Evolutionary conservation across 768 basidiomycete genomes (phyloP).

Genomic region (Postia placenta): DNA sequence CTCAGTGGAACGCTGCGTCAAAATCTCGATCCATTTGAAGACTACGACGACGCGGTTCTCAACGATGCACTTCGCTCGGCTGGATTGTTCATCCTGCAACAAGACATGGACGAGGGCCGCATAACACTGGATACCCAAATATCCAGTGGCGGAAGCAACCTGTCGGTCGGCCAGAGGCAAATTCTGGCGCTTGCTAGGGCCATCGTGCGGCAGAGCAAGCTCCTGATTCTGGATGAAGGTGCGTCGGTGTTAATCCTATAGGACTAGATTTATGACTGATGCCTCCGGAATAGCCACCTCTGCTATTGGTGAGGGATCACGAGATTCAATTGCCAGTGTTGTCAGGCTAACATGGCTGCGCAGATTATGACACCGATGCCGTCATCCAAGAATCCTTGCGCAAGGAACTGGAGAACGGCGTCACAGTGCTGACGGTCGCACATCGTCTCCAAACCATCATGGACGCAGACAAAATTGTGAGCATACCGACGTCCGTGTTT

Average conservation of each 20-base stretch:
- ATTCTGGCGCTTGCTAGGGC: constrained; percentile 56
- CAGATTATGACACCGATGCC: constrained; percentile 49
- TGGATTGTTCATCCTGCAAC: constrained; percentile 37
- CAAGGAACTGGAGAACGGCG: constrained; percentile 32
- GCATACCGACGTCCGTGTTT: background rate
- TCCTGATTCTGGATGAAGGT: constrained; percentile 49
- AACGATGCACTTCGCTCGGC: constrained; percentile 44
- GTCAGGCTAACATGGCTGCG: background rate
- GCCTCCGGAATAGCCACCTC: constrained; percentile 19
- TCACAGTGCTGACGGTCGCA: constrained; percentile 50
- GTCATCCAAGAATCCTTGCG: constrained; percentile 51
- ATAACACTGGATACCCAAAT: constrained; percentile 42
- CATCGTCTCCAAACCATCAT: constrained; percentile 51
- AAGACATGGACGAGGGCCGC: constrained; percentile 26
- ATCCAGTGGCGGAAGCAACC: constrained; percentile 37
- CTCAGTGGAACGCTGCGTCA: constrained; percentile 32
- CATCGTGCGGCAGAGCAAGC: constrained; percentile 47
- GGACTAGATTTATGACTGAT: background rate
- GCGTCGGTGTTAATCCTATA: background rate
- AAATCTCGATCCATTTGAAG: constrained; percentile 55
- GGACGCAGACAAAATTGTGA: constrained; percentile 51
- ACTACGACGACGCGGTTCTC: constrained; percentile 46
- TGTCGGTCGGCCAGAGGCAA: constrained; percentile 54
- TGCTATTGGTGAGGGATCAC: constrained; percentile 1
- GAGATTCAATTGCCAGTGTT: background rate